A percentile compares a stretch with the other conserved stretches of the same genome.
Conservation (phyloP, 768 basidiomycete genomes). For the Mycena rebaudengoi region DNA sequence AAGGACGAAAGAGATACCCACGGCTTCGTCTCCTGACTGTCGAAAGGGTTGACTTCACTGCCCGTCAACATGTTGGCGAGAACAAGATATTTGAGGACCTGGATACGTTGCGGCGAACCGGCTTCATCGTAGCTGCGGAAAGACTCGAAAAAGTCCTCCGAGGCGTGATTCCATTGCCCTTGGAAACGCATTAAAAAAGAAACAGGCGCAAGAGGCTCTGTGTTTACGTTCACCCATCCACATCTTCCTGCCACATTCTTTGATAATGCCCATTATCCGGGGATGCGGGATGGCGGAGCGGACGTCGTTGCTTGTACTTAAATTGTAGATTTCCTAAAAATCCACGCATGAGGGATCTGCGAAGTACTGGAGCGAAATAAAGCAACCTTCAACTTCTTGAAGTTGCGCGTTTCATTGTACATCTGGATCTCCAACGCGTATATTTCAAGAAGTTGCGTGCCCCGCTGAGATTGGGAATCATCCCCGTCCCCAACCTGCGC, state of each 20-base stretch:
- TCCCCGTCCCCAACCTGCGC: constrained; percentile 68
- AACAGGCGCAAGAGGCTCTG: not conserved
- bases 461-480: constrained; percentile 86
- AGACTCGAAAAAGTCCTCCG: constrained; percentile 98
- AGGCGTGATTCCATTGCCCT: constrained; percentile 97
- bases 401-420: constrained; percentile 96
- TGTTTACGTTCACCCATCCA: constrained; percentile 98
- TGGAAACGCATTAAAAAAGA: constrained; percentile 16
- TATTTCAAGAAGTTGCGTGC: constrained; percentile 94
- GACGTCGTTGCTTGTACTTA: constrained; percentile 90
- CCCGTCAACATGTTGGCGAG: constrained; percentile 98
- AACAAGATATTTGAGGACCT: constrained; percentile 98
- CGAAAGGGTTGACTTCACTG: constrained; percentile 98
- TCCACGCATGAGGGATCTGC: not conserved
- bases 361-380: not conserved
- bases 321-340: constrained; percentile 94
- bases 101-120: constrained; percentile 94
- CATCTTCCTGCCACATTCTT: constrained; percentile 99
- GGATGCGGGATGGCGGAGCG: constrained; percentile 98
- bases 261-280: constrained; percentile 98
- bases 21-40: constrained; percentile 99
- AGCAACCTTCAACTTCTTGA: constrained; percentile 91
- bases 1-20: constrained; percentile 49
- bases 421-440: constrained; percentile 99
- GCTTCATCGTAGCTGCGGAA: constrained; percentile 99